Conservation (phyloP, 768 basidiomycete genomes). For the Lactarius akahatsu region DNA sequence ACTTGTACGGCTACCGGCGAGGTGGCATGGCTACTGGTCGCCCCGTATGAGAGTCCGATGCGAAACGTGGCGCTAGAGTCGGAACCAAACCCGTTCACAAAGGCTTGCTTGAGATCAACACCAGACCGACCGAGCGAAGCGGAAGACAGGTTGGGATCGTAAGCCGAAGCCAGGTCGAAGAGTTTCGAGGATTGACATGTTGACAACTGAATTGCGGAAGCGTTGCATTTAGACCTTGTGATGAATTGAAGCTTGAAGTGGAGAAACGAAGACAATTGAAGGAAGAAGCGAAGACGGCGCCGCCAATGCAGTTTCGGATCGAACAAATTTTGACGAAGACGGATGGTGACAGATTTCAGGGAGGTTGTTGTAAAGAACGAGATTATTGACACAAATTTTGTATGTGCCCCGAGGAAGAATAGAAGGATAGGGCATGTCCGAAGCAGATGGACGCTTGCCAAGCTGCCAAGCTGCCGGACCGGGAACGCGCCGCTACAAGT, state of each 20-base stretch:
- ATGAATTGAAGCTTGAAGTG: background rate
- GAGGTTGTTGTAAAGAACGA: background rate
- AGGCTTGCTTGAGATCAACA: background rate
- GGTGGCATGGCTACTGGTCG: background rate
- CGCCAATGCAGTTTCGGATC: background rate
- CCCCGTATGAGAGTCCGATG: background rate
- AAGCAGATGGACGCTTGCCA: slow-evolving; percentile 9
- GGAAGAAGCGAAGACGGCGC: background rate
- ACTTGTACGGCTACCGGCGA: background rate
- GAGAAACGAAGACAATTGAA: background rate
- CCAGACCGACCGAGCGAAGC: background rate
- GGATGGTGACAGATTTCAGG: background rate
- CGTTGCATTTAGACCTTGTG: slow-evolving; percentile 1
- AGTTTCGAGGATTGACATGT: slow-evolving; percentile 7
- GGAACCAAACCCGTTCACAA: background rate
- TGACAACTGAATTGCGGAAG: background rate
- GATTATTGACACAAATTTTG: slow-evolving; percentile 9
- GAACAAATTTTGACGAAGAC: slow-evolving; percentile 2
- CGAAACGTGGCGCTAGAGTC: background rate
- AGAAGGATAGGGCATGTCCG: slow-evolving; percentile 7
- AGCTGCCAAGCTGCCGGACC: slow-evolving; percentile 12
- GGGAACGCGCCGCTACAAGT: background rate
- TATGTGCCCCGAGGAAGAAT: background rate
- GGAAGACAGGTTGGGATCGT: background rate
- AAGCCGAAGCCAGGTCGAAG: slow-evolving; percentile 1